Evolutionary conservation across 225 moss, liverwort and hornwort genomes (phyloP).

Genomic region (Marchantia paleacea): DNA sequence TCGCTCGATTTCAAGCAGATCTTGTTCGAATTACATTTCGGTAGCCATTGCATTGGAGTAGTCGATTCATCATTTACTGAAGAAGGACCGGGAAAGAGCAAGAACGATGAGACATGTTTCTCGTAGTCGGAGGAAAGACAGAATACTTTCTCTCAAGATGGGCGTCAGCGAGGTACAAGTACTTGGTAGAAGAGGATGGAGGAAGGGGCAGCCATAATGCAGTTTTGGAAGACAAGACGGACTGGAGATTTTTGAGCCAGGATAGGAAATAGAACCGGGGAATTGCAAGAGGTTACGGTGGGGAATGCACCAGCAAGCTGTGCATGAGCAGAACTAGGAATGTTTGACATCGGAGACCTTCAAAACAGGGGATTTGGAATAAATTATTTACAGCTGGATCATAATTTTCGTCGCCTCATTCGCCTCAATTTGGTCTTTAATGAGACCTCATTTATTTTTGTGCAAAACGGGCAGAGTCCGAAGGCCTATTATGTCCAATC

Average conservation of each 20-base stretch:
- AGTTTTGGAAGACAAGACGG: no score
- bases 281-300: slow-evolving; percentile 8
- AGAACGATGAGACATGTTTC: slow-evolving; percentile 2
- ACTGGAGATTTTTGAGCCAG: not conserved
- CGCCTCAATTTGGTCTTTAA: no score
- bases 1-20: not conserved
- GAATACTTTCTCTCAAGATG: not conserved
- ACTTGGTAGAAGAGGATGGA: not conserved
- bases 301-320: not conserved
- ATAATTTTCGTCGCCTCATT: not conserved
- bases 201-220: not conserved
- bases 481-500: no score
- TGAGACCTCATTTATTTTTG: no score
- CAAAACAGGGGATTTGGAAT: slow-evolving; percentile 1
- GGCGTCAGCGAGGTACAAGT: not conserved
- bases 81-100: slow-evolving; percentile 5
- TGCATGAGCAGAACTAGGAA: not conserved
- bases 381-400: not conserved
- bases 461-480: no score
- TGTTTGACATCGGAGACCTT: not conserved
- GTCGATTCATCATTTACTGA: not conserved
- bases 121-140: not conserved
- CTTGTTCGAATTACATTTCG: not conserved
- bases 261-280: slow-evolving; percentile 1
- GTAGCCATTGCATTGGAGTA: slow-evolving; percentile 3